These are phyloP conservation scores for Eutrema heterophyllum DNA, from an alignment of 345 rosid species.

Conservation along the genomic window DNA sequence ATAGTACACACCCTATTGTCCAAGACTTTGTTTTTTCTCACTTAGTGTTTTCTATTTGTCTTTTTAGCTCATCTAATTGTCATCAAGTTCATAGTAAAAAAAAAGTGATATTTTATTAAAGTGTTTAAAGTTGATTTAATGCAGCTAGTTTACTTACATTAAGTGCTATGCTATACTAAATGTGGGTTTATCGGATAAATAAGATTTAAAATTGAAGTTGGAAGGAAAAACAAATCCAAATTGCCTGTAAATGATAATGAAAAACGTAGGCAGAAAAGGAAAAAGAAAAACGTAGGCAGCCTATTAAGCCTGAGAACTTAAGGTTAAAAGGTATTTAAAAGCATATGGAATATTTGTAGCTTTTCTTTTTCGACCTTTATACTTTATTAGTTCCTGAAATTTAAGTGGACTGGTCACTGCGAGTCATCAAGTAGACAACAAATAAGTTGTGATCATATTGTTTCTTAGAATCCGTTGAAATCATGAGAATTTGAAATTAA, in stretches of 20 bases:
- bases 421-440: slow-evolving; percentile 8
- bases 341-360: background rate
- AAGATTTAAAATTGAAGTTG: background rate
- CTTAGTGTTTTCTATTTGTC: slow-evolving; percentile 26
- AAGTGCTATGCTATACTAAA: background rate
- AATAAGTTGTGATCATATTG: slow-evolving; percentile 20
- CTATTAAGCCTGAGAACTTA: background rate
- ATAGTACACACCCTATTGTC: background rate
- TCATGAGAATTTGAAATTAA: background rate
- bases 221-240: background rate
- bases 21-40: slow-evolving; percentile 5
- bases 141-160: background rate
- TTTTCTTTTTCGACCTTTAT: background rate
- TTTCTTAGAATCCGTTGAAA: slow-evolving; percentile 1
- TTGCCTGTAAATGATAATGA: background rate
- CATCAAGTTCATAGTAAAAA: slow-evolving; percentile 3
- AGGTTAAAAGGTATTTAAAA: background rate
- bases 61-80: slow-evolving; percentile 13
- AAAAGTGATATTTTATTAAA: background rate
- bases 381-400: background rate
- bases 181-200: background rate
- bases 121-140: background rate
- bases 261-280: background rate
- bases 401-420: background rate
- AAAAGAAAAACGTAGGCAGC: too few species aligned